These are phyloP conservation scores for Echeveria elegans DNA, from an alignment of 164 flowering plant genomes.

Conservation along the genomic window DNA sequence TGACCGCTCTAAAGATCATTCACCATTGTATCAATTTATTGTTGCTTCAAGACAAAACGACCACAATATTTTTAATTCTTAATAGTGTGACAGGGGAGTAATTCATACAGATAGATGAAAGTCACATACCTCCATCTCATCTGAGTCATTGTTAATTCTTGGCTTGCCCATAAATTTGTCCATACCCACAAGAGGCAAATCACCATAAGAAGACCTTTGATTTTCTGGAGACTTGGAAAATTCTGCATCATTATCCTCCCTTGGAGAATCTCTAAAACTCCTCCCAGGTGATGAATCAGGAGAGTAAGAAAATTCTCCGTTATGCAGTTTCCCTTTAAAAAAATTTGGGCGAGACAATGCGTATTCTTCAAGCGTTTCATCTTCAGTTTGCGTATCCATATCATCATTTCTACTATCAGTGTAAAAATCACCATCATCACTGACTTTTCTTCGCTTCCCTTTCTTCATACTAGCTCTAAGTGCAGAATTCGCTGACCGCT, in stretches of 20 bases:
- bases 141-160: conserved; percentile 36
- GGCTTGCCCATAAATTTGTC: conserved; percentile 43
- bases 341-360: conserved; percentile 19
- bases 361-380: conserved; percentile 28
- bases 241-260: conserved; percentile 39
- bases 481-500: conserved; percentile 93
- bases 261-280: conserved; percentile 28
- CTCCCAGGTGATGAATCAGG: conserved; percentile 44
- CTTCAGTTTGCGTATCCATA: conserved; percentile 36
- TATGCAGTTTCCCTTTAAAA: conserved; percentile 38
- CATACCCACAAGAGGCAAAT: conserved; percentile 30
- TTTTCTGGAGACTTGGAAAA: conserved; percentile 41
- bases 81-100: no score
- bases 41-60: no score
- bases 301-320: conserved; percentile 33
- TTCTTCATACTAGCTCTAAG: conserved; percentile 73
- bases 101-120: conserved; percentile 2
- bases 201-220: conserved; percentile 30
- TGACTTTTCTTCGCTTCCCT: conserved; percentile 49
- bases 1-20: no score
- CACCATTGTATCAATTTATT: no score
- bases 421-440: conserved; percentile 51
- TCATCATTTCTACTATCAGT: conserved; percentile 69
- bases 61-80: no score
- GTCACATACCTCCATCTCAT: conserved; percentile 38